Percentiles rank a stretch among this genome's conserved stretches.
These are phyloP conservation scores for Rachicladosporium sp. DNA, from an alignment of 2,329 filamentous ascomycete genomes.

Conservation along the genomic window DNA sequence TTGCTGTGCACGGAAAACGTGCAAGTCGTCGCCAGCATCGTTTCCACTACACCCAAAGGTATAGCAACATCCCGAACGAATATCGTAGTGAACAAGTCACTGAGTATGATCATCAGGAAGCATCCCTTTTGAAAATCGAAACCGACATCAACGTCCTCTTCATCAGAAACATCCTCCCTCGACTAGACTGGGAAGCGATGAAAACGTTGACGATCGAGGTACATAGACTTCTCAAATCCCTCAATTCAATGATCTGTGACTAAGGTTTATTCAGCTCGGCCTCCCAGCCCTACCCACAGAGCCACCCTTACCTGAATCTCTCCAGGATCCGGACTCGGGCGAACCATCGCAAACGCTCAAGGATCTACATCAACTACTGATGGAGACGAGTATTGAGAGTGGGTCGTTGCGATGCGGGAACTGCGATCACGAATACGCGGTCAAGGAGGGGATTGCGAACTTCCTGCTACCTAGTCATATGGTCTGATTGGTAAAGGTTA, in stretches of 20 bases:
- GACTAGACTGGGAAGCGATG: slow-evolving; percentile 80
- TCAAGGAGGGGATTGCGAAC: slow-evolving; percentile 94
- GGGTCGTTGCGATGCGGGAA: slow-evolving; percentile 82
- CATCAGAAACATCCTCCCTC: slow-evolving; percentile 70
- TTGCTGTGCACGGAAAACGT: slow-evolving; percentile 89
- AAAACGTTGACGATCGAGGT: slow-evolving; percentile 66
- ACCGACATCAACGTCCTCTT: slow-evolving; percentile 71
- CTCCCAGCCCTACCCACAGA: slow-evolving; percentile 56
- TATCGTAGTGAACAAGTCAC: no score
- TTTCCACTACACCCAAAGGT: slow-evolving; percentile 79
- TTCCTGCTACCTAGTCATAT: slow-evolving; percentile 89
- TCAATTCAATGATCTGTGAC: background rate
- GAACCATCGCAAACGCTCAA: slow-evolving; percentile 56
- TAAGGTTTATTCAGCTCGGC: slow-evolving; percentile 47
- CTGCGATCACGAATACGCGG: slow-evolving; percentile 85
- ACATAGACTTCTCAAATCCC: slow-evolving; percentile 6
- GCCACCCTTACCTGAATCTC: slow-evolving; percentile 22
- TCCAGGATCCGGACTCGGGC: slow-evolving; percentile 40
- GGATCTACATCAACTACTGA: slow-evolving; percentile 67
- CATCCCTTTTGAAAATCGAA: slow-evolving; percentile 76
- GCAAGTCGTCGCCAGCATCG: slow-evolving; percentile 66
- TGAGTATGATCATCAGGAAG: slow-evolving; percentile 39
- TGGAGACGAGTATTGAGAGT: slow-evolving; percentile 82
- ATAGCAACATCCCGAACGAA: no score
- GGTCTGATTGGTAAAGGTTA: slow-evolving; percentile 37